phyloP scores from a whole-genome alignment of 164 flowering plant species.

The Berberis thunbergii region DNA sequence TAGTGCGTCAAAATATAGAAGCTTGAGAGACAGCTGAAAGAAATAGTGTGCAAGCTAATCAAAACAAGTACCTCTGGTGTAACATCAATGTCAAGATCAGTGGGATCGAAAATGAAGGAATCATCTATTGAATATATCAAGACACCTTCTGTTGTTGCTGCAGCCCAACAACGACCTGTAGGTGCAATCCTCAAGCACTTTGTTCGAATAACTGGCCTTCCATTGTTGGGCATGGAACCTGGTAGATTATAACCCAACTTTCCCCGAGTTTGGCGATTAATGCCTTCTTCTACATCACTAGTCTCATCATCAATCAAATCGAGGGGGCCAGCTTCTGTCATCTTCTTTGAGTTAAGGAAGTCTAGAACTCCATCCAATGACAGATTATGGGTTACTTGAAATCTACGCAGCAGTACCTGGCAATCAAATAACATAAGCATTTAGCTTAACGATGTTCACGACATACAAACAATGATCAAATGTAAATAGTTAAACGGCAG shows the following conservation, averaged over 20 bases:
- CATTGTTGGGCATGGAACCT: conserved; percentile 84
- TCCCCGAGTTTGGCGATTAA: conserved; percentile 63
- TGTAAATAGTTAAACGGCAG: too few species aligned
- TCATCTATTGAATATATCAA: conserved; percentile 85
- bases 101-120: conserved; percentile 84
- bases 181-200: conserved; percentile 93
- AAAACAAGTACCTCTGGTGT: conserved; percentile 72
- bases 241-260: conserved; percentile 71
- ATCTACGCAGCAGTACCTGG: conserved; percentile 82
- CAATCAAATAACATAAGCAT: too few species aligned
- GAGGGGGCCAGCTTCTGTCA: conserved; percentile 94
- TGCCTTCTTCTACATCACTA: conserved; percentile 85
- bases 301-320: conserved; percentile 77
- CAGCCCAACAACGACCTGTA: conserved; percentile 89
- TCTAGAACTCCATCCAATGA: conserved; percentile 56
- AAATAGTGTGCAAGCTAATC: not conserved
- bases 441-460: too few species aligned
- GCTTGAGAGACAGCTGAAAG: not conserved
- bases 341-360: conserved; percentile 79
- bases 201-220: conserved; percentile 73
- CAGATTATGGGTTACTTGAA: conserved; percentile 77
- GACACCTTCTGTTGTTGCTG: conserved; percentile 99
- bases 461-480: too few species aligned
- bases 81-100: conserved; percentile 92
- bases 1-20: not conserved